Percentiles rank a stretch among this genome's conserved stretches.
Evolutionary conservation across 2,329 filamentous ascomycete genomes (phyloP).

Genomic region (Alternaria alternata): DNA sequence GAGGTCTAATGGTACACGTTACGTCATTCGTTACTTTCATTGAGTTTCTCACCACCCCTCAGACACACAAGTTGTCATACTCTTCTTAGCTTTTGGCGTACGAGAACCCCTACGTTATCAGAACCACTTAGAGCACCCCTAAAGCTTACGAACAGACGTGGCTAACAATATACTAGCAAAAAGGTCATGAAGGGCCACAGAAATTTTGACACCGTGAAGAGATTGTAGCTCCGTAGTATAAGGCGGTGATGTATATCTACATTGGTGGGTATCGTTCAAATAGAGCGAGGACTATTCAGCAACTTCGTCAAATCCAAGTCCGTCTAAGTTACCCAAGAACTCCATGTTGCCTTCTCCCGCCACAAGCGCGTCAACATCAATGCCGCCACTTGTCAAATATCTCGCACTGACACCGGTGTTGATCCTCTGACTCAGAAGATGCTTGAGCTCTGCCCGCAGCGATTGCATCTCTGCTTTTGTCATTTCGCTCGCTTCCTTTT

Average conservation of each 20-base stretch:
- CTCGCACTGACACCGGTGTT: slow-evolving; percentile 88
- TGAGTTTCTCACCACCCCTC: background rate
- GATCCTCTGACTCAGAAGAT: slow-evolving; percentile 74
- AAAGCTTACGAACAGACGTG: background rate
- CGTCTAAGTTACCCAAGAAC: slow-evolving; percentile 67
- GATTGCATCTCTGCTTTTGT: slow-evolving; percentile 77
- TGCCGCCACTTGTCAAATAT: slow-evolving; percentile 82
- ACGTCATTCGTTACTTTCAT: background rate
- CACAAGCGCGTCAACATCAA: slow-evolving; percentile 80
- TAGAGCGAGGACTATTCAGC: background rate
- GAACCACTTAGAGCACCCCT: background rate
- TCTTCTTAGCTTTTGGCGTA: background rate
- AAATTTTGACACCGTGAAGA: background rate
- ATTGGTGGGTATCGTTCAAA: background rate
- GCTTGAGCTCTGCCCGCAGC: slow-evolving; percentile 75
- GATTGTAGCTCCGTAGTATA: background rate
- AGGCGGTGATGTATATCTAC: background rate
- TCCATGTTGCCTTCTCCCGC: slow-evolving; percentile 66
- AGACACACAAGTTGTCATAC: background rate
- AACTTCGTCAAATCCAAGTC: slow-evolving; percentile 51
- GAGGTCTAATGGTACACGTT: background rate
- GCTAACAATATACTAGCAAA: background rate
- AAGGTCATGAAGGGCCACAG: background rate
- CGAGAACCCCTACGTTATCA: background rate
- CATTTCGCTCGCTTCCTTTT: slow-evolving; percentile 72